Evolutionary conservation across 2,329 filamentous ascomycete species (phyloP).

Genomic region (Pleomassaria siparia): DNA sequence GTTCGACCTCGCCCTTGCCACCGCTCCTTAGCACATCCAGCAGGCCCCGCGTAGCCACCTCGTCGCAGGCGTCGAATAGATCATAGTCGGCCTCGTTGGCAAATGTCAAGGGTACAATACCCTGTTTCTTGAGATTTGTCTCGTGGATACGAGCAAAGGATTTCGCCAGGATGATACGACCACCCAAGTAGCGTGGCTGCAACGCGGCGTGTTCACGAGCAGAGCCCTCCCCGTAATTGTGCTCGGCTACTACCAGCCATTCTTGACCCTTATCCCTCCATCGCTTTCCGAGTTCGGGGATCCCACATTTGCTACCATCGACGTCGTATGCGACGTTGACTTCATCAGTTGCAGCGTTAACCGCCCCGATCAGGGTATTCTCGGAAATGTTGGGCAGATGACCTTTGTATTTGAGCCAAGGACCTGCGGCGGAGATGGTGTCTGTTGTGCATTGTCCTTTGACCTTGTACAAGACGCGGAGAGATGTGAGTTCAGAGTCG

Average conservation of each 20-base stretch:
- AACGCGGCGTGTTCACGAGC: conserved; percentile 88
- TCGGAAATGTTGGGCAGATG: conserved; percentile 96
- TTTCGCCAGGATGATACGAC: conserved; percentile 80
- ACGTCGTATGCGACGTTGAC: conserved; percentile 91
- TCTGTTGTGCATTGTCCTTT: conserved; percentile 98
- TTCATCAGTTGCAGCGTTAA: conserved; percentile 89
- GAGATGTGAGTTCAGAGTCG: conserved; percentile 67
- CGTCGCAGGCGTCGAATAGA: conserved; percentile 77
- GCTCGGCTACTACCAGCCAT: conserved; percentile 95
- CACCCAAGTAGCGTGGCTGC: conserved; percentile 87
- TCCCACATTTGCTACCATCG: conserved; percentile 72
- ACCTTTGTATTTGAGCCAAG: conserved; percentile 99
- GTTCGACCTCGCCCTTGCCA: conserved; percentile 73
- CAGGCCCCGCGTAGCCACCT: conserved; percentile 79
- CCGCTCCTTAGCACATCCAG: conserved; percentile 77
- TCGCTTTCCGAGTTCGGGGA: conserved; percentile 80
- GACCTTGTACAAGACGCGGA: conserved; percentile 92
- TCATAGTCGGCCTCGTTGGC: conserved; percentile 87
- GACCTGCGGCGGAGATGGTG: conserved; percentile 94
- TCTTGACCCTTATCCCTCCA: conserved; percentile 76
- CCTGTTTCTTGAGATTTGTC: conserved; percentile 96
- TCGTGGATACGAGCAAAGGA: conserved; percentile 91
- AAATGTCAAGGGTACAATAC: conserved; percentile 91
- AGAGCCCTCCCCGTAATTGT: conserved; percentile 94
- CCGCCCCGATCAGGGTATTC: conserved; percentile 94